Evolutionary conservation across 768 basidiomycete species (phyloP).

Genomic region (Phaffia australis): DNA sequence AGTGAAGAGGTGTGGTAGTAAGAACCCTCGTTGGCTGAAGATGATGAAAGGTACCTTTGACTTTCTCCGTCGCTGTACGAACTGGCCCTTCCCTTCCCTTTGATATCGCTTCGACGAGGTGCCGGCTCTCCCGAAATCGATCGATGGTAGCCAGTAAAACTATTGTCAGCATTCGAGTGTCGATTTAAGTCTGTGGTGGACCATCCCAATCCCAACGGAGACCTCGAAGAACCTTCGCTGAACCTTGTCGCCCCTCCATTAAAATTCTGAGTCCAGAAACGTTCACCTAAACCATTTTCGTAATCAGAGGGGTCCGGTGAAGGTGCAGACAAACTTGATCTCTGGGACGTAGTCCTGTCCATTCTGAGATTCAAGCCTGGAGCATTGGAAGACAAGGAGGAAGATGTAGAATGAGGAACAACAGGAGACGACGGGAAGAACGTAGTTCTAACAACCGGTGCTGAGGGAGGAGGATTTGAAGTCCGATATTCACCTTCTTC

Average conservation of each 20-base stretch:
- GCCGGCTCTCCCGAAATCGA: not conserved
- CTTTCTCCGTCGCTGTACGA: slow-evolving; percentile 1
- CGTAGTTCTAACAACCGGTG: slow-evolving; percentile 30
- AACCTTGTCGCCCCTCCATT: not conserved
- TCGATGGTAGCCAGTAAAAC: not conserved
- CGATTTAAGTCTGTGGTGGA: not conserved
- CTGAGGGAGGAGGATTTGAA: slow-evolving; percentile 25
- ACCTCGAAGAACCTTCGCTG: slow-evolving; percentile 6
- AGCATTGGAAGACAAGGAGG: not conserved
- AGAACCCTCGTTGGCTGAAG: slow-evolving; percentile 1
- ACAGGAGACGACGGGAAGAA: slow-evolving; percentile 31
- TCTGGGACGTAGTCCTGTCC: not conserved
- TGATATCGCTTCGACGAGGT: not conserved
- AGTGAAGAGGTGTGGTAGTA: not conserved
- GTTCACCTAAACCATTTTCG: not conserved
- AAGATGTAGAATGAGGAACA: slow-evolving; percentile 4
- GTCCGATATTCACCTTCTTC: slow-evolving; percentile 2
- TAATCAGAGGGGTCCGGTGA: slow-evolving; percentile 10
- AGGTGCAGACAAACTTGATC: not conserved
- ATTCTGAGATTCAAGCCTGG: too few species aligned
- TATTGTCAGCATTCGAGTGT: not conserved
- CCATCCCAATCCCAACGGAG: slow-evolving; percentile 10
- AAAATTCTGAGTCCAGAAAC: not conserved
- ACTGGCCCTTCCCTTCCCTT: not conserved
- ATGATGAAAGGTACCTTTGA: slow-evolving; percentile 9